phyloP scores from a whole-genome alignment of 179 eudicot species.

The Silene vulgaris region DNA sequence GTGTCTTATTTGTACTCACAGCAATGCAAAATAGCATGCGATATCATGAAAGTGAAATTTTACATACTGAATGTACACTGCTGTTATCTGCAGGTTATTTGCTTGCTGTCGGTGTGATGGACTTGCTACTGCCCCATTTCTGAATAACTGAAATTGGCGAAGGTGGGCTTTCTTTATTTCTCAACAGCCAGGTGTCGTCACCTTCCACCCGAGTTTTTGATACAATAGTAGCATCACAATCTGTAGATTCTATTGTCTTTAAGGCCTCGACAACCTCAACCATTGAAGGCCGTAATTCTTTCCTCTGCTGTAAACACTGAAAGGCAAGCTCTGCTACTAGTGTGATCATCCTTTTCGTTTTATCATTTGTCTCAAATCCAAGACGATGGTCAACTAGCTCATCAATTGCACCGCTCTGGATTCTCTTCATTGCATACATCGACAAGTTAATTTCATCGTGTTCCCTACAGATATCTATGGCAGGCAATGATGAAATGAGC shows the following conservation, averaged over 20 bases:
- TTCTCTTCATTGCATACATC: constrained; percentile 51
- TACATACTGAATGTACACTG: neutral
- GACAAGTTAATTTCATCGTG: constrained; percentile 53
- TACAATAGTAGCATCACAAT: constrained; percentile 15
- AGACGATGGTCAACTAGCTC: constrained; percentile 52
- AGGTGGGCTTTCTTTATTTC: constrained; percentile 20
- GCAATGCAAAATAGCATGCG: neutral
- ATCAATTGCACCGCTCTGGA: constrained; percentile 43
- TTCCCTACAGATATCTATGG: constrained; percentile 51
- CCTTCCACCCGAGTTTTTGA: constrained; percentile 24
- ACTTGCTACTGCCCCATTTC: constrained; percentile 33
- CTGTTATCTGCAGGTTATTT: constrained; percentile 8
- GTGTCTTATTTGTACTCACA: neutral
- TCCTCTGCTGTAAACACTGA: constrained; percentile 59
- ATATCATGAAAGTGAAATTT: neutral
- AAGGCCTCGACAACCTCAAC: constrained; percentile 43
- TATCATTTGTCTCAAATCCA: constrained; percentile 39
- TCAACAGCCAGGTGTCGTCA: constrained; percentile 39
- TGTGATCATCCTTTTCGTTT: constrained; percentile 44
- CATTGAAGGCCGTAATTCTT: constrained; percentile 71
- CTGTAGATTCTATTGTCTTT: constrained; percentile 33
- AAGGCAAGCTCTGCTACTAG: constrained; percentile 66
- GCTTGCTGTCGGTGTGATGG: constrained; percentile 33
- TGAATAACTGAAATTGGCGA: constrained; percentile 31
- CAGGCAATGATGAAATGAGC: constrained; percentile 71